These are phyloP conservation scores for Mesembryanthemum crystallinum DNA, from an alignment of 148 eudicot genomes.

Conservation along the genomic window DNA sequence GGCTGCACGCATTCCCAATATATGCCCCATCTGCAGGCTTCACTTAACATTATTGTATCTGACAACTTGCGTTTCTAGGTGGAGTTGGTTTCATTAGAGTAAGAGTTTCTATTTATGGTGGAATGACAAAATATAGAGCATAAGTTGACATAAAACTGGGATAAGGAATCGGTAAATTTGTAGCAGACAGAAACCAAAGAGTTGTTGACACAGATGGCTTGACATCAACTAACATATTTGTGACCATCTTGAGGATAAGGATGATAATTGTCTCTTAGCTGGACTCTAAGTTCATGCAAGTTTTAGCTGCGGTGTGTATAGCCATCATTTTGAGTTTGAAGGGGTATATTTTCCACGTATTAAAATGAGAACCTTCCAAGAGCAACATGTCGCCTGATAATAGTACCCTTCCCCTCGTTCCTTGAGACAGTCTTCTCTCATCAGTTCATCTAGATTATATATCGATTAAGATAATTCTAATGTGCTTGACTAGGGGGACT, in stretches of 20 bases:
- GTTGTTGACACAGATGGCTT: too few species aligned
- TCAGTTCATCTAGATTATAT: too few species aligned
- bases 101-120: neutral
- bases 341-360: neutral
- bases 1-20: neutral
- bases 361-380: neutral
- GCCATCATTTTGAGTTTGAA: neutral
- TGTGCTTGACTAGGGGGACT: neutral
- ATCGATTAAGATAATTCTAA: too few species aligned
- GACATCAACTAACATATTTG: too few species aligned
- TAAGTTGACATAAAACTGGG: neutral
- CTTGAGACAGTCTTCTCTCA: too few species aligned
- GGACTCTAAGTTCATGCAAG: neutral
- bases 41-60: neutral
- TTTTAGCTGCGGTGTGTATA: neutral
- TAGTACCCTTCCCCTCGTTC: too few species aligned
- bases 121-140: neutral
- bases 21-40: neutral
- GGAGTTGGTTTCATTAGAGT: neutral
- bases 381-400: too few species aligned
- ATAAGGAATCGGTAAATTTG: neutral
- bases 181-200: neutral
- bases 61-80: neutral
- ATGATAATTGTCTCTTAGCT: too few species aligned
- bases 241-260: too few species aligned